Base-by-base conservation (phyloP, 2,329 filamentous ascomycete species). In the Xylariaceae sp. region DNA sequence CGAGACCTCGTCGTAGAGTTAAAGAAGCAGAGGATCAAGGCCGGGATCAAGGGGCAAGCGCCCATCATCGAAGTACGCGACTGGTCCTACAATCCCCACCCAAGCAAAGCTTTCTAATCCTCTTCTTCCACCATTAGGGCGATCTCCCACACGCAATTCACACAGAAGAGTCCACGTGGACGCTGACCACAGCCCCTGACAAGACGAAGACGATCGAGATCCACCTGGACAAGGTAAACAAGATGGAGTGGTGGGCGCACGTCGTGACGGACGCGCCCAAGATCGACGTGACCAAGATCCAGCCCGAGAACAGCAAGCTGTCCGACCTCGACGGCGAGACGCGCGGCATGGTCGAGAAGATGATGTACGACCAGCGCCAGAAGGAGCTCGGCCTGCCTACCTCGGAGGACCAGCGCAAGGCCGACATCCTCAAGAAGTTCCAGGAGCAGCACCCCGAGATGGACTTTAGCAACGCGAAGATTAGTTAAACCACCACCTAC, bases 341-440 rank as follows among this genome's bases (percentile, higher is more conserved):
- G 50, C 83, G 94, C 60, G 83, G 85, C 55, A 97, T 99, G 92
- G 94, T 99, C 42, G 94, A 99, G 84, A 99, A 99, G 83, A 99
- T 99, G 94, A 99, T 99, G 94, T 99, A 82, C 67, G 94, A 99
- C 76, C 94, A 99, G 79, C 80, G 88, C 62, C 92, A 97, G 77
- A 99, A 99, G 83, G 92, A 97, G 77, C 77, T 81, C 72, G 94
- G 94, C 4, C 80, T 87, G 72, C 89, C 91, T 44, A 91, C 87
- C 12, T 95, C 89, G 61, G 94, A 97, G 63, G 94, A 99, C 77
- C 86, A 95, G 80, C 89, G 92, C 79, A 97, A 97, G 81, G 74
- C 85, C 68, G 92, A 99, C 52, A 86, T 99, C 65, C 75, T 99
- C 69, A 88, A 89, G 75, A 90, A 95, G 76, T 97, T 99, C 75